Conservation (phyloP, 176 grass and related monocot genomes). For the Calamus simplicifolius region DNA sequence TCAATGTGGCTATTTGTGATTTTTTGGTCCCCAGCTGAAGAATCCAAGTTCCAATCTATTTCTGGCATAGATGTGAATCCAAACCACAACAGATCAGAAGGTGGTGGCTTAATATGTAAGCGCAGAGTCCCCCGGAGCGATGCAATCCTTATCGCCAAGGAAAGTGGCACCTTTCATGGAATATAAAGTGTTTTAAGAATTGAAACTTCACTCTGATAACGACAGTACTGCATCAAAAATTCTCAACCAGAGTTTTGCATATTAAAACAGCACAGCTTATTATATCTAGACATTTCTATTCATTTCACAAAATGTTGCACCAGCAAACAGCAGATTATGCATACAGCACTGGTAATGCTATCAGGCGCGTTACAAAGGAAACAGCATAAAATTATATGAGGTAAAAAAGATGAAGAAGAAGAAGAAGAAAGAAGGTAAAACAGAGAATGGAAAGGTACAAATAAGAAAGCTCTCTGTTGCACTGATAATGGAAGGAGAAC, state of each 20-base stretch:
- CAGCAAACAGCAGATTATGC: no score
- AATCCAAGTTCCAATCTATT: background rate
- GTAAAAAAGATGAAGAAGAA: no score
- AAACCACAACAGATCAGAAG: conserved; percentile 5
- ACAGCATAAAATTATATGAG: no score
- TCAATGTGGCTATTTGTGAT: conserved; percentile 62
- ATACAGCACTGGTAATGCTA: no score
- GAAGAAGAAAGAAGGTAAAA: no score
- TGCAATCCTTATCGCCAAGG: conserved; percentile 60
- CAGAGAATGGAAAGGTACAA: no score
- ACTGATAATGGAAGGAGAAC: no score
- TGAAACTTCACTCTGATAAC: background rate
- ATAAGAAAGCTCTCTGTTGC: no score
- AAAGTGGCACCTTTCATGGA: conserved; percentile 64
- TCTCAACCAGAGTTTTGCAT: background rate
- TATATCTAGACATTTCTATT: background rate
- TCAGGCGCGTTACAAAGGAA: no score
- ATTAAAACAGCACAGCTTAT: background rate
- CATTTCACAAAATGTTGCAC: no score
- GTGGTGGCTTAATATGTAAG: conserved; percentile 26
- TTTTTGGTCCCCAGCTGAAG: conserved; percentile 67
- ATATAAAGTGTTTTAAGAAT: conserved; percentile 6
- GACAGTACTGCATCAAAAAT: no score
- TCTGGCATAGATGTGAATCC: conserved; percentile 7
- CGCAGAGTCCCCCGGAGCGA: conserved; percentile 59